Evolutionary conservation across 164 flowering plant genomes (phyloP), one percentile per base, ranked within the genome.

Genomic region (Vitis rotundifolia): DNA sequence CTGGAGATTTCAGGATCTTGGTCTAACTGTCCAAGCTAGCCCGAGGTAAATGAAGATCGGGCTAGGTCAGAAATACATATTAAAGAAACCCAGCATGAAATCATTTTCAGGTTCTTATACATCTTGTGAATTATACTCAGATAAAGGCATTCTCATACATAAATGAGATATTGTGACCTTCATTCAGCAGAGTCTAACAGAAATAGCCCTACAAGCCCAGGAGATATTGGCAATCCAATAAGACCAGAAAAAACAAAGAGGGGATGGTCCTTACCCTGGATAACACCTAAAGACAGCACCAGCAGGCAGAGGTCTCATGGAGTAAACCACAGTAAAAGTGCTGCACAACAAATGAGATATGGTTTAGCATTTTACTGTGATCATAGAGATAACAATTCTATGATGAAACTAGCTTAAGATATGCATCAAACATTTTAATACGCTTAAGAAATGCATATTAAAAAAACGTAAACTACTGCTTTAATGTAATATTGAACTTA

Each of bases 221-320:
- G 7, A 37, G 0, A 37, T 37, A 5, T 37, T 37, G 44, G 44
- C 44, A 37, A 37, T 37, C 44, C 44, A 37, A 5, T 37, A 22
- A 18, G 16, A 37, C 26, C 12, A 48, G 57, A 26, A 48, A 59
- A 53, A 2, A 57, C 9, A 67, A 18, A 16, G 15, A 13, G 15
- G 26, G 4, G 68, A 68, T 22, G 69, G 54, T 5, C 50, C 88
- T 85, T 79, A 93, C 99, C 91, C 98, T 26, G 99, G 99, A 83
- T 91, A 95, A 75, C 97, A 93, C 76, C 98, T 82, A 63, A 90
- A 91, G 6, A 93, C 94, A 68, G 99, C 99, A 74, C 99, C 99
- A 53, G 83, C 37, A 47, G 92, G 85, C 70, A 93, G 75, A 51
- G 99, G 97, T 78, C 83, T 89, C 99, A 95, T 95, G 0, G 96